A percentile compares a stretch with the other conserved stretches of the same genome.
These are phyloP conservation scores for Areca catechu DNA, from an alignment of 176 grass and related monocot species.

Conservation along the genomic window DNA sequence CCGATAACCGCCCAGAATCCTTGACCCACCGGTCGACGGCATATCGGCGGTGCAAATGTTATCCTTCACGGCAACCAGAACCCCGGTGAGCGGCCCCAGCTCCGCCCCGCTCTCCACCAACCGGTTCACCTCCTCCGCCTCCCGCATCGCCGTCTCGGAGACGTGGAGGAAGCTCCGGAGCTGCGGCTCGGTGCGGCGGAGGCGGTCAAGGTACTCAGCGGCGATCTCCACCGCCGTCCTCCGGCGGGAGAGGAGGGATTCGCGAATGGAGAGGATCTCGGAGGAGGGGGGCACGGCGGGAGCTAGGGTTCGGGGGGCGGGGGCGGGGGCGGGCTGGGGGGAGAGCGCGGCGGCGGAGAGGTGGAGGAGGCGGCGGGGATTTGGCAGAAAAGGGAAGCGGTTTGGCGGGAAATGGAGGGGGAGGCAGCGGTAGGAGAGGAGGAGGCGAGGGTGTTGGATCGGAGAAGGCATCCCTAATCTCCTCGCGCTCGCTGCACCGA, in stretches of 20 bases:
- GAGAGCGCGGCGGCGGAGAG: constrained; percentile 23
- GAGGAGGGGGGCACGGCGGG: constrained; percentile 31
- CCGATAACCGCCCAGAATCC: constrained; percentile 78
- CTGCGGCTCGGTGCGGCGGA: constrained; percentile 71
- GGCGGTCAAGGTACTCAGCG: constrained; percentile 58
- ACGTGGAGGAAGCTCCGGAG: constrained; percentile 88
- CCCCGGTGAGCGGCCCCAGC: constrained; percentile 62
- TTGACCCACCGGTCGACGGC: constrained; percentile 91
- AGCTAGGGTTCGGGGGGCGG: constrained; percentile 30
- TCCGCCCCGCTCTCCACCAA: constrained; percentile 39
- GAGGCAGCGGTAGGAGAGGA: too few species aligned
- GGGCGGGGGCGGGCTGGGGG: constrained; percentile 37
- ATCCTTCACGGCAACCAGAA: constrained; percentile 73
- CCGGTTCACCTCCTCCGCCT: constrained; percentile 61
- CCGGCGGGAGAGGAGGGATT: constrained; percentile 56
- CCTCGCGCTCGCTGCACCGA: too few species aligned
- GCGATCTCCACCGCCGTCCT: constrained; percentile 62
- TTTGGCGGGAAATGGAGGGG: too few species aligned
- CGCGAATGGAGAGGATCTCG: constrained; percentile 51
- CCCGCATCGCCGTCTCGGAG: constrained; percentile 46
- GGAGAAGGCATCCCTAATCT: not conserved
- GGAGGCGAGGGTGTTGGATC: too few species aligned
- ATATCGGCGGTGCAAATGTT: constrained; percentile 80
- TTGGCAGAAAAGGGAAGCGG: too few species aligned
- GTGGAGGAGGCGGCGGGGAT: not conserved